These are phyloP conservation scores for Neonectria hederae DNA, from an alignment of 2,329 filamentous ascomycete genomes.

Conservation along the genomic window DNA sequence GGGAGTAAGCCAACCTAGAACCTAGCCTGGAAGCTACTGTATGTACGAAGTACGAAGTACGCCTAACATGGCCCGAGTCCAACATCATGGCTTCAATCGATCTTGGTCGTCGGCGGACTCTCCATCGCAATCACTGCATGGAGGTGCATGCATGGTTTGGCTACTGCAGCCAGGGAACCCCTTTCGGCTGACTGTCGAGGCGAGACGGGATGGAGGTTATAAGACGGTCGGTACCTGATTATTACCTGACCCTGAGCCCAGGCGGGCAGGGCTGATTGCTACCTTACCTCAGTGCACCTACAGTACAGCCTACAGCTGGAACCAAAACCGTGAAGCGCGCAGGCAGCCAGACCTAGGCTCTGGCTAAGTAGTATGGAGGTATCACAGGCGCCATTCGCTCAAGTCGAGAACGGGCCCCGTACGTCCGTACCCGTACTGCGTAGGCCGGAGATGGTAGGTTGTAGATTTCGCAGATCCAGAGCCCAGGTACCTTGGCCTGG, in stretches of 20 bases:
- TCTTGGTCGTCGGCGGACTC: too few relatives aligned
- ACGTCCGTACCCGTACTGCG: background rate
- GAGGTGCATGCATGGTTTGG: constrained; percentile 7
- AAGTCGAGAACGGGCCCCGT: background rate
- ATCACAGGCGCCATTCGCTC: background rate
- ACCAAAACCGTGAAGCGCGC: background rate
- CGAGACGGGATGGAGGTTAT: constrained; percentile 8
- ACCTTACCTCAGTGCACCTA: background rate
- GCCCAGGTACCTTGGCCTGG: background rate
- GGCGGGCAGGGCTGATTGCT: background rate
- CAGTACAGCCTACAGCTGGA: background rate
- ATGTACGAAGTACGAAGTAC: background rate
- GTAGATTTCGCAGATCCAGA: background rate
- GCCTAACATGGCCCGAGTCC: background rate
- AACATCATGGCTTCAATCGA: too few relatives aligned
- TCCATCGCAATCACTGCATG: background rate
- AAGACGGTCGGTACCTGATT: constrained; percentile 23
- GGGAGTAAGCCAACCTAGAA: constrained; percentile 9
- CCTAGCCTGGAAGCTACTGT: constrained; percentile 10
- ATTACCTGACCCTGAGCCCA: constrained; percentile 23
- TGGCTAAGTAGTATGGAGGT: background rate
- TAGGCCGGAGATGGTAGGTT: background rate
- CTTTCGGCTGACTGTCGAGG: constrained; percentile 12
- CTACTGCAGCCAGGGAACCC: constrained; percentile 3
- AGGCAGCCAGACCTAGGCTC: background rate